Conservation (phyloP, 768 basidiomycete genomes). For the Russula sp. region DNA sequence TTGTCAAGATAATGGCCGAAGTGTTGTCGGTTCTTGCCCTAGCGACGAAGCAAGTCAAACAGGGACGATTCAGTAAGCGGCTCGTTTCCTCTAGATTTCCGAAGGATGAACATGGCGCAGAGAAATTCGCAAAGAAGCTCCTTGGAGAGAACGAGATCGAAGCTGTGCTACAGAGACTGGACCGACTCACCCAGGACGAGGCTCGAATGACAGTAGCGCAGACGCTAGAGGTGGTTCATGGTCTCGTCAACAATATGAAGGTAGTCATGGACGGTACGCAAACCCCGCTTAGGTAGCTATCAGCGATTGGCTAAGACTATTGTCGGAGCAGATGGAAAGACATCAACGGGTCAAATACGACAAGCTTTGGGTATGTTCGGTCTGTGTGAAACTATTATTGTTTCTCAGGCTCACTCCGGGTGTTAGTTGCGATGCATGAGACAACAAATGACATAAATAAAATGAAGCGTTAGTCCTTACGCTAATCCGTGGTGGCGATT, state of each 20-base stretch:
- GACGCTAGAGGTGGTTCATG: not conserved
- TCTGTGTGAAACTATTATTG: not conserved
- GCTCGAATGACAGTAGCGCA: not conserved
- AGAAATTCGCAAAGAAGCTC: conserved; percentile 1
- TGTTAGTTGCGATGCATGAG: not conserved
- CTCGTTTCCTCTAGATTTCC: not conserved
- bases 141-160: conserved; percentile 1
- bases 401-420: not conserved
- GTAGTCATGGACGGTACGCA: not conserved
- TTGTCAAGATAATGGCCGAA: not conserved
- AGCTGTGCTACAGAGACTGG: not conserved
- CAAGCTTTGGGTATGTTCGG: not conserved
- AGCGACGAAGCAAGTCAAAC: not conserved
- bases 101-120: conserved; percentile 18
- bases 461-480: not conserved
- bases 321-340: not conserved
- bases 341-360: not conserved
- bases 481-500: not conserved
- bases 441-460: not conserved
- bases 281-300: not conserved
- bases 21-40: not conserved
- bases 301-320: too few species aligned
- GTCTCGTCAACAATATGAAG: too few species aligned
- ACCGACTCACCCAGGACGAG: conserved; percentile 1
- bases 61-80: not conserved